Evolutionary conservation across 2,329 filamentous ascomycete species (phyloP).

Genomic region (Aureobasidium sp.): DNA sequence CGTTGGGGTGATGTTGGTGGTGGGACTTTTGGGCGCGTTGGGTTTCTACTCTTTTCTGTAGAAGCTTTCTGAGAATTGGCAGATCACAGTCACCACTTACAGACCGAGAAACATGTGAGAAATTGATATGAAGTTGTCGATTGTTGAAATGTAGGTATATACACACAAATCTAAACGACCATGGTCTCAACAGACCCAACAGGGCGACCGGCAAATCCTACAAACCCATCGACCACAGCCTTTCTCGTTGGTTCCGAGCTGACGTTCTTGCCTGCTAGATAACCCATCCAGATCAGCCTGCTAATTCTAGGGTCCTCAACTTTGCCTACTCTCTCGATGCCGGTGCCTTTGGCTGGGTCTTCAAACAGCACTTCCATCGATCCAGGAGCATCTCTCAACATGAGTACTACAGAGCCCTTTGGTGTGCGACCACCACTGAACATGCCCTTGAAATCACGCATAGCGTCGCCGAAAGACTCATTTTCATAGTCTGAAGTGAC

Average conservation of each 20-base stretch:
- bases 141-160: neutral
- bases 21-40: too few relatives aligned
- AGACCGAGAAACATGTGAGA: neutral
- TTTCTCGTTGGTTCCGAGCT: conserved; percentile 74
- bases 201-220: conserved; percentile 81
- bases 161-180: conserved; percentile 38
- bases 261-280: conserved; percentile 77
- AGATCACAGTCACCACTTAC: neutral
- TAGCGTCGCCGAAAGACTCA: conserved; percentile 66
- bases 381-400: conserved; percentile 61
- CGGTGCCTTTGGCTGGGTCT: conserved; percentile 43
- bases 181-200: conserved; percentile 80
- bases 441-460: conserved; percentile 72
- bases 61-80: neutral
- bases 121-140: neutral
- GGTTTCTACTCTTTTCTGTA: neutral
- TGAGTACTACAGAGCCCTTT: conserved; percentile 69
- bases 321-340: conserved; percentile 50
- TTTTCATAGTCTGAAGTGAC: conserved; percentile 50
- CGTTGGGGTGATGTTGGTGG: neutral
- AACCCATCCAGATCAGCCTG: conserved; percentile 80
- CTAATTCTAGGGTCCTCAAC: conserved; percentile 75
- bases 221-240: conserved; percentile 78
- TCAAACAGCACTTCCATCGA: conserved; percentile 62
- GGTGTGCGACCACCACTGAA: conserved; percentile 72